phyloP scores from a whole-genome alignment of 306 rosid species.

The Trifolium repens region DNA sequence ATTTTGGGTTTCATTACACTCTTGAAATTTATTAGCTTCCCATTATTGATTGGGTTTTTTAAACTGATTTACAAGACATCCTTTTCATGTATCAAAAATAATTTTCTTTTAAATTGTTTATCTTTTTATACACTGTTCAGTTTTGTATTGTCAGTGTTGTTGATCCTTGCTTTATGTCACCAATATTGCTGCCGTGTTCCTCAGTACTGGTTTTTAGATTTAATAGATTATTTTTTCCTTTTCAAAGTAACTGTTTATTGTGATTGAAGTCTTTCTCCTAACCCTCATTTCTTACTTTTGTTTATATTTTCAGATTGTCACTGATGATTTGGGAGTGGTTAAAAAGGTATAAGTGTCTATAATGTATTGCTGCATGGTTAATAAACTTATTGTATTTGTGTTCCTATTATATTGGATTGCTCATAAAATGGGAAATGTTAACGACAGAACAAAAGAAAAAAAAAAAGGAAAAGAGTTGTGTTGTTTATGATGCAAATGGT shows the following conservation, averaged over 20 bases:
- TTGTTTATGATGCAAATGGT: conserved; percentile 19
- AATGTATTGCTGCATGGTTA: conserved; percentile 19
- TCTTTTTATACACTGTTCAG: conserved; percentile 19
- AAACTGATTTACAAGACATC: background rate
- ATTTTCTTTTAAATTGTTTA: background rate
- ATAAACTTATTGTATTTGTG: conserved; percentile 6
- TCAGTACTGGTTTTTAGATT: conserved; percentile 17
- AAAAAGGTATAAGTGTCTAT: conserved; percentile 69
- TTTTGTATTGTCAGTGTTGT: conserved; percentile 31
- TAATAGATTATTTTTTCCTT: background rate
- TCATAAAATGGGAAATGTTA: conserved; percentile 19
- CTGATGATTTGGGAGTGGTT: conserved; percentile 85
- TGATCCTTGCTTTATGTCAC: conserved; percentile 34
- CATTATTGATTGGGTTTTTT: conserved; percentile 4
- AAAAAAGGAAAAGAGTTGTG: conserved; percentile 6
- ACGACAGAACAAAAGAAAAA: background rate
- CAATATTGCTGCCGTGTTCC: conserved; percentile 32
- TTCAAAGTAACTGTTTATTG: background rate
- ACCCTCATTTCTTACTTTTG: conserved; percentile 32
- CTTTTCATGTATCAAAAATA: background rate
- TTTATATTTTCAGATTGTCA: conserved; percentile 69
- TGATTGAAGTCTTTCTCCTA: conserved; percentile 27
- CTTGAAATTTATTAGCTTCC: background rate
- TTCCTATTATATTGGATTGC: conserved; percentile 35
- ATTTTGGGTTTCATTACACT: conserved; percentile 12